Base-by-base conservation (phyloP, 352 stramenopile genomes). In the Globisporangium uncinulatum region DNA sequence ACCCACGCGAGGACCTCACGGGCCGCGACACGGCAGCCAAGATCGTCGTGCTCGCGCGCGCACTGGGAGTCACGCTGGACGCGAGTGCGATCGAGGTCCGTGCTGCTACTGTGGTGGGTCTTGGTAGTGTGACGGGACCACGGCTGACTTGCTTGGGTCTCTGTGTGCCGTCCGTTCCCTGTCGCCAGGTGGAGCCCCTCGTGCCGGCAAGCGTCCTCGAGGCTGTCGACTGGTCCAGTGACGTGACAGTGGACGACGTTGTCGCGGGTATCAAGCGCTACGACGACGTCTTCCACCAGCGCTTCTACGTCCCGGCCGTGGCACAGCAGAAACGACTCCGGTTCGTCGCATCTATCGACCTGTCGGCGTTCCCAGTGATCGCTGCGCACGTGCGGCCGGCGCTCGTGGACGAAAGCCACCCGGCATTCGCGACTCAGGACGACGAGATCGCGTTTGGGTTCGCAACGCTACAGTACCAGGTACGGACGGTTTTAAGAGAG, bases 371-470 rank as follows among this genome's bases (percentile, higher is more conserved):
- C 54, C 72, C 70, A 14, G 61, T 37, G 0, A 79, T 93, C 48
- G 21, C 57, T 9, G 76, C 80, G 24, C 70, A 69, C 51, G 76
- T 89, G 34, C 70, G 68, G 36, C 79, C 78, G 3, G 46, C 71
- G 44, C 66, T 89, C 14, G 64, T 91, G 42, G 75, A 71, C 50
- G 80, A 92, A 31, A 67, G 74, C 50, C 80, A 92, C 55, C 67
- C 78, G 4, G 71, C 71, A 1, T 92, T 71, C 53, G 76, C 70
- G 51, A 79, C 71, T 36, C 71, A 83, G 56, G 73, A 86, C 61
- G 75, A 90, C 51, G 83, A 92, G 57, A 89, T 92, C 55, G 67
- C 79, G 4, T 81, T 91, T 21, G 76, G 78, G 6, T 79, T 92
- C 44, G 76, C 66, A 4, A 89, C 83, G n/a, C 69, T 79, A 50